Evolutionary conservation across 116 monocot genomes (phyloP).

Genomic region (Thalassia testudinum): DNA sequence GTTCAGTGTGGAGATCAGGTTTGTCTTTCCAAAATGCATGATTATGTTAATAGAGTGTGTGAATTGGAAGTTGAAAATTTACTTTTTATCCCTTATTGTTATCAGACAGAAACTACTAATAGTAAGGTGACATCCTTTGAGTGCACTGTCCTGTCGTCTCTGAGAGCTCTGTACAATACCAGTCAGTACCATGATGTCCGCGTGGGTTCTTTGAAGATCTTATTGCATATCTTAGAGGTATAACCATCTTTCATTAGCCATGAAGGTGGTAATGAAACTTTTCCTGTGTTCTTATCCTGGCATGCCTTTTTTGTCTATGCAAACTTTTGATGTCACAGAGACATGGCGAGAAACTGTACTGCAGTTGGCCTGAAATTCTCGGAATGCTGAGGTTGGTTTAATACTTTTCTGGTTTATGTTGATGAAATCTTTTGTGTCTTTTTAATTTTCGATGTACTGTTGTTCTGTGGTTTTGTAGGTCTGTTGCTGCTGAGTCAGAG

Average conservation of each 20-base stretch:
- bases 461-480: conserved; percentile 13
- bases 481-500: conserved; percentile 59
- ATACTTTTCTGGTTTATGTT: not conserved
- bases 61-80: not conserved
- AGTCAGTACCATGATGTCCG: conserved; percentile 76
- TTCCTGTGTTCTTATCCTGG: not conserved
- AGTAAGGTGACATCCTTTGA: conserved; percentile 43
- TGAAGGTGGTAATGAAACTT: not conserved
- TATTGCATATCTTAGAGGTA: conserved; percentile 97
- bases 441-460: not conserved
- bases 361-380: conserved; percentile 86
- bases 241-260: not conserved
- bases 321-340: conserved; percentile 36
- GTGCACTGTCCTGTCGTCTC: conserved; percentile 58
- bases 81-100: conserved; percentile 1
- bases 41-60: conserved; percentile 4
- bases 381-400: conserved; percentile 77
- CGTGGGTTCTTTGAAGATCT: conserved; percentile 61
- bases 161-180: conserved; percentile 50
- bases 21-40: conserved; percentile 15
- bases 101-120: conserved; percentile 33
- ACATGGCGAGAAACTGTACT: conserved; percentile 68
- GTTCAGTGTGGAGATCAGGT: conserved; percentile 15
- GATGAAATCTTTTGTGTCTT: not conserved
- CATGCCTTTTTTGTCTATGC: not conserved